Evolutionary conservation across 768 basidiomycete species (phyloP).

Genomic region (Holtermanniella nyarrowii): DNA sequence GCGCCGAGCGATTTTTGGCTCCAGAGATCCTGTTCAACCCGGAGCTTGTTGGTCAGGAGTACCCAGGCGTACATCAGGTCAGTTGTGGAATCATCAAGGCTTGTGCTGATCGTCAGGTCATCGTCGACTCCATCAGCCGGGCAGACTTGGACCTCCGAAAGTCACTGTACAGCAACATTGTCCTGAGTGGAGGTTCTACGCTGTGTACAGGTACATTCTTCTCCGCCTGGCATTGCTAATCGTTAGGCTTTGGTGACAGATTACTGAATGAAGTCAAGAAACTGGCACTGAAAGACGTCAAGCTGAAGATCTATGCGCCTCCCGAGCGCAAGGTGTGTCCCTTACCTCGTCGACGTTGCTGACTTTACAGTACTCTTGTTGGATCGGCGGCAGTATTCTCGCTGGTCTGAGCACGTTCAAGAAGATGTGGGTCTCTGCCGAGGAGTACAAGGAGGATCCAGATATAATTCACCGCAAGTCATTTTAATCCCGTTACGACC

Average conservation of each 20-base stretch:
- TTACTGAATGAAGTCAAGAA: slow-evolving; percentile 94
- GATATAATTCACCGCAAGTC: slow-evolving; percentile 96
- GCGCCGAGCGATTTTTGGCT: slow-evolving; percentile 87
- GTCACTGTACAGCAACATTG: slow-evolving; percentile 89
- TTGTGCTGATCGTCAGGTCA: slow-evolving; percentile 46
- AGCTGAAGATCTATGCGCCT: slow-evolving; percentile 97
- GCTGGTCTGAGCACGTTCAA: slow-evolving; percentile 95
- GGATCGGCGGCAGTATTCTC: slow-evolving; percentile 80
- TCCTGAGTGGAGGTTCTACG: slow-evolving; percentile 91
- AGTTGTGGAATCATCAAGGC: neutral
- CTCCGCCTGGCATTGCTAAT: neutral
- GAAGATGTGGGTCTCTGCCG: slow-evolving; percentile 99
- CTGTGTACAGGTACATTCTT: slow-evolving; percentile 69
- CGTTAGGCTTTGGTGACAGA: slow-evolving; percentile 86
- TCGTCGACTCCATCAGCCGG: slow-evolving; percentile 94
- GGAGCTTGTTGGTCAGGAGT: slow-evolving; percentile 89
- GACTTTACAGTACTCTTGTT: slow-evolving; percentile 37
- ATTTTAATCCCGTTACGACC: no score
- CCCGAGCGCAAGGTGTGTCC: slow-evolving; percentile 74
- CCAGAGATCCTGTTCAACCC: slow-evolving; percentile 98
- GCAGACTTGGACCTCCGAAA: slow-evolving; percentile 95
- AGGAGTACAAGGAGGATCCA: slow-evolving; percentile 98
- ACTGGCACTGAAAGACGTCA: slow-evolving; percentile 75
- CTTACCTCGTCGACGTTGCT: slow-evolving; percentile 1
- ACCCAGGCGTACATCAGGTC: slow-evolving; percentile 84